These are phyloP conservation scores for Mycena maculata DNA, from an alignment of 768 basidiomycete genomes.

Conservation along the genomic window DNA sequence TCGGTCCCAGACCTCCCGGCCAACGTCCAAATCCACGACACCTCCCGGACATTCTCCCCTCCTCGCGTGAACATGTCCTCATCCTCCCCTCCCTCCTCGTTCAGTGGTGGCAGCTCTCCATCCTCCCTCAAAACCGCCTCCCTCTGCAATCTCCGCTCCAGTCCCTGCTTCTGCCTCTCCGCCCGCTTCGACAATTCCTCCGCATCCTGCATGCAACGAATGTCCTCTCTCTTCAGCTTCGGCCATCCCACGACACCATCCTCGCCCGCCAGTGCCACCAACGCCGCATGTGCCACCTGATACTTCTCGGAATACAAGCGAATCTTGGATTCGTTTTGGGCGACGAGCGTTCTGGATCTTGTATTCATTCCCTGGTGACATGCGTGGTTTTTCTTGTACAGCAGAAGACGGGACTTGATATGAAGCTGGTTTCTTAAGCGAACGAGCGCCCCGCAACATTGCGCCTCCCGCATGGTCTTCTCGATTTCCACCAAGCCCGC, in stretches of 20 bases:
- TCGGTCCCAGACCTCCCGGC: background rate
- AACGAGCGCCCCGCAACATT: conserved; percentile 18
- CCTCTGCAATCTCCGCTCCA: background rate
- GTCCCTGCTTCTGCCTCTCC: background rate
- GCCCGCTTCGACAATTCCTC: conserved; percentile 15
- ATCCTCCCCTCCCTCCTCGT: background rate
- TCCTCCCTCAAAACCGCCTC: background rate
- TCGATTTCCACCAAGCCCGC: conserved; percentile 8
- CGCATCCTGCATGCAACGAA: conserved; percentile 10
- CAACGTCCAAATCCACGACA: conserved; percentile 9
- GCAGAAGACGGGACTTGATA: background rate
- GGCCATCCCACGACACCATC: background rate
- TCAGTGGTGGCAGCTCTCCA: background rate
- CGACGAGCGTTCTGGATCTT: background rate
- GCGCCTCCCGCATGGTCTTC: conserved; percentile 15
- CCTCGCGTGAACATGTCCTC: background rate
- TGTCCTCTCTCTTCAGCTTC: background rate
- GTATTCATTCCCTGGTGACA: background rate
- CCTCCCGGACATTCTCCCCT: background rate
- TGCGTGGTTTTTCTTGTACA: no score
- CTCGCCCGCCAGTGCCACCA: background rate
- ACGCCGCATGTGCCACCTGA: conserved; percentile 10
- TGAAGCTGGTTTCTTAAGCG: conserved; percentile 19
- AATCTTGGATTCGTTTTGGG: conserved; percentile 22
- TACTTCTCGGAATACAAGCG: conserved; percentile 21